Evolutionary conservation across 202 grass and related monocot species (phyloP).

Genomic region (Carex arenaria): DNA sequence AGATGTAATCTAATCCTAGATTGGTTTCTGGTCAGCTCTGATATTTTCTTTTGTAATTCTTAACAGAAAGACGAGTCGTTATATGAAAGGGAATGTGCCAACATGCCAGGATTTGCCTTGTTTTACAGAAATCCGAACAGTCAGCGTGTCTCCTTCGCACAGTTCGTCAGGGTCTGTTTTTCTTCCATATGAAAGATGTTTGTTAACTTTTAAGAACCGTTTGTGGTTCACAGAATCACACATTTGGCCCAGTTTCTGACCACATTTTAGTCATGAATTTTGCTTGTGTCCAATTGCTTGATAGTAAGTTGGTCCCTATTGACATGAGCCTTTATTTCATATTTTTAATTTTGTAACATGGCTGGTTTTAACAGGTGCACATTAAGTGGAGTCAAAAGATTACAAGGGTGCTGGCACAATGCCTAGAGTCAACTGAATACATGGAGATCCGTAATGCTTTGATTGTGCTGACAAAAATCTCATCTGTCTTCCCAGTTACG

Average conservation of each 20-base stretch:
- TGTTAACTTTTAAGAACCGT: constrained; percentile 10
- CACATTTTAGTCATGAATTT: not conserved
- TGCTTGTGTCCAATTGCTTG: not conserved
- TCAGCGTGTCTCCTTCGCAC: constrained; percentile 73
- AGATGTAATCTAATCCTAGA: not conserved
- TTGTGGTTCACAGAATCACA: constrained; percentile 2
- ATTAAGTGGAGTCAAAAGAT: constrained; percentile 97
- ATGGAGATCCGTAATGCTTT: constrained; percentile 98
- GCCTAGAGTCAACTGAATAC: constrained; percentile 97
- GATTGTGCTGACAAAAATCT: constrained; percentile 93
- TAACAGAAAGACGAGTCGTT: constrained; percentile 87
- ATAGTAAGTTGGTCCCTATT: not conserved
- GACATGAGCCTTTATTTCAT: not conserved
- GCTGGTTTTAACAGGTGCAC: constrained; percentile 58
- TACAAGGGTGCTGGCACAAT: constrained; percentile 78
- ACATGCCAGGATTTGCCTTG: constrained; percentile 89
- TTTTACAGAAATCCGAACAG: constrained; percentile 86
- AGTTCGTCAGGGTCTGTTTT: constrained; percentile 75
- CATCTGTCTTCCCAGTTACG: constrained; percentile 75
- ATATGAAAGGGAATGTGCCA: constrained; percentile 97
- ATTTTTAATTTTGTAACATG: constrained; percentile 24
- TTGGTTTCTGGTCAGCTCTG: not conserved
- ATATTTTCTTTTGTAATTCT: constrained; percentile 24
- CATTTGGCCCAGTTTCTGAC: not conserved
- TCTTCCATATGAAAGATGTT: constrained; percentile 18